Conservation (phyloP, 768 basidiomycete species). For the Candolleomyces efflorescens region DNA sequence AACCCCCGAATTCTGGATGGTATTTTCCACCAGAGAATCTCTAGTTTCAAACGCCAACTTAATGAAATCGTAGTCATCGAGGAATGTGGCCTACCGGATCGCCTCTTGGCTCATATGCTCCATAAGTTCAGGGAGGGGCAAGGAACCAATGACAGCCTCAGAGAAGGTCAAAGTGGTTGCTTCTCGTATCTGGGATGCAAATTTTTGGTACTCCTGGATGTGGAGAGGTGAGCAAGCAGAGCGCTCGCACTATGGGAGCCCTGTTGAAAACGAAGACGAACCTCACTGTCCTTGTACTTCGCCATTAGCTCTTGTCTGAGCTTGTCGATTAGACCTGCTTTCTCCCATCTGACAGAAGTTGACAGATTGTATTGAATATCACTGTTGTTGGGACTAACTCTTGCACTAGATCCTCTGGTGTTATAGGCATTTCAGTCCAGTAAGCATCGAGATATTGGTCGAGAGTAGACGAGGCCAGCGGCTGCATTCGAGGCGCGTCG, state of each 20-base stretch:
- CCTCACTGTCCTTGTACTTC: conserved; percentile 4
- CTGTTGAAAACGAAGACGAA: background rate
- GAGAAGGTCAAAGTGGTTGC: background rate
- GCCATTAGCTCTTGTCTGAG: conserved; percentile 1
- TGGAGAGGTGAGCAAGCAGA: background rate
- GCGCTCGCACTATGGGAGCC: background rate
- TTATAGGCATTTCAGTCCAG: background rate
- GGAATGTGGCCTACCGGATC: background rate
- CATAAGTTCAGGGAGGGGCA: conserved; percentile 2
- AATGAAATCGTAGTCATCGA: background rate
- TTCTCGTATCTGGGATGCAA: conserved; percentile 3
- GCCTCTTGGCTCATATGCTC: conserved; percentile 5
- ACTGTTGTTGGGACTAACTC: background rate
- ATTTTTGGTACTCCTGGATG: conserved; percentile 2
- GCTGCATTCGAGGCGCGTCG: too few species aligned
- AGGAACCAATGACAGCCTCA: conserved; percentile 1
- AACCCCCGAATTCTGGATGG: conserved; percentile 43
- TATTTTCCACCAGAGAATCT: conserved; percentile 65
- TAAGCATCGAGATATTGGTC: background rate
- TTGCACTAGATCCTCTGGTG: background rate
- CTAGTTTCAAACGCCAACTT: background rate
- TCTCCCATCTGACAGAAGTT: conserved; percentile 4
- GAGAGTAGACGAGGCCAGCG: background rate
- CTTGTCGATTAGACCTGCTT: conserved; percentile 1
- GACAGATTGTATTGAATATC: background rate